Evolutionary conservation across 345 rosid species (phyloP).

Genomic region (Camelina laxa): DNA sequence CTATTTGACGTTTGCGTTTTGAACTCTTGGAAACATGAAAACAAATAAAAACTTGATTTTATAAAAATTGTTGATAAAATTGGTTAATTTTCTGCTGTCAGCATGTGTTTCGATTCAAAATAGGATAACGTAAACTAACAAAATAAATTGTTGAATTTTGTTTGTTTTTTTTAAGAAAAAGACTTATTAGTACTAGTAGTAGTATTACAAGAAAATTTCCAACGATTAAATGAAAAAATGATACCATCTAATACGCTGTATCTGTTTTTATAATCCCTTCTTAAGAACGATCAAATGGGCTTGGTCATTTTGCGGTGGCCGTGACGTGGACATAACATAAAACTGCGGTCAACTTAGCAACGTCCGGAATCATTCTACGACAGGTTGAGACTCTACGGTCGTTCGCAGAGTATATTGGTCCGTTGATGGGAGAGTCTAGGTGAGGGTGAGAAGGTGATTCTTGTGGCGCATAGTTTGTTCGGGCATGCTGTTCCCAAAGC

Average conservation of each 20-base stretch:
- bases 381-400: conserved; percentile 29
- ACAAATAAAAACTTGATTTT: not conserved
- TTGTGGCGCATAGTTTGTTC: conserved; percentile 34
- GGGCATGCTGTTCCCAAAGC: conserved; percentile 39
- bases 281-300: not conserved
- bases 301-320: too few species aligned
- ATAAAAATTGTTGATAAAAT: not conserved
- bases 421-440: conserved; percentile 17
- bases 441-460: conserved; percentile 34
- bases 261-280: conserved; percentile 21
- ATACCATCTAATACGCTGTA: conserved; percentile 15
- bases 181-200: not conserved
- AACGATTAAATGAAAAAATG: conserved; percentile 8
- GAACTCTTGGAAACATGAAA: not conserved
- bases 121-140: not conserved
- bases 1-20: conserved; percentile 6
- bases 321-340: conserved; percentile 33
- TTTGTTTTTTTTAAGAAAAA: not conserved
- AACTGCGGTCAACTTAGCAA: conserved; percentile 18
- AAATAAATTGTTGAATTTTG: not conserved
- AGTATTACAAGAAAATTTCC: conserved; percentile 3
- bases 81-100: not conserved
- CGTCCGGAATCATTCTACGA: conserved; percentile 20
- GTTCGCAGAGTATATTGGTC: conserved; percentile 3
- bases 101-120: not conserved